Evolutionary conservation across 768 basidiomycete species (phyloP).

Genomic region (Sporobolomyces phaffii): DNA sequence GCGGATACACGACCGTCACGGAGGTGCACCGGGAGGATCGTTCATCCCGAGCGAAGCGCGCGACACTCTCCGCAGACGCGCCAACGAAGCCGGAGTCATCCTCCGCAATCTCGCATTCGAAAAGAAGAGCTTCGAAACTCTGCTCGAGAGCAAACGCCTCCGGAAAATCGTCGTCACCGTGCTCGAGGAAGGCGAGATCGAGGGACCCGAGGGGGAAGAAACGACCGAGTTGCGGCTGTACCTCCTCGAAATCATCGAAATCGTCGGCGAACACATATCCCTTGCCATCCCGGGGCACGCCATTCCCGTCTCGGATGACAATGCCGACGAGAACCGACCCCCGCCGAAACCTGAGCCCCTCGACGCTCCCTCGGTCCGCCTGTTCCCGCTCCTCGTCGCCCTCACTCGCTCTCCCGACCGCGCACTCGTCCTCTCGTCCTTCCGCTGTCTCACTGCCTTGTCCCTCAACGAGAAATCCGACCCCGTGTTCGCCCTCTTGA

Average conservation of each 20-base stretch:
- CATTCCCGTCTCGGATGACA: not conserved
- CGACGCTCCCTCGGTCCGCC: constrained; percentile 51
- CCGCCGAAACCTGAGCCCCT: constrained; percentile 35
- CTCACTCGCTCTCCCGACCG: constrained; percentile 59
- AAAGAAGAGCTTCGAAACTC: constrained; percentile 60
- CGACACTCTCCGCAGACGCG: constrained; percentile 54
- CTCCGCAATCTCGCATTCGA: constrained; percentile 74
- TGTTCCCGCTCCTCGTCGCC: constrained; percentile 49
- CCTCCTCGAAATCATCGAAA: constrained; percentile 45
- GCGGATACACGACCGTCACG: not conserved
- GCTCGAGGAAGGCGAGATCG: constrained; percentile 18
- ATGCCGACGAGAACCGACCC: constrained; percentile 13
- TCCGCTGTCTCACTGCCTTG: constrained; percentile 59
- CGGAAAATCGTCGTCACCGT: constrained; percentile 25
- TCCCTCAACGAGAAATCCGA: constrained; percentile 38
- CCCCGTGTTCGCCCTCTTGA: constrained; percentile 33
- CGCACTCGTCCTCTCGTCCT: constrained; percentile 63
- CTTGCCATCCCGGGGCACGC: constrained; percentile 29
- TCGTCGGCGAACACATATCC: constrained; percentile 39
- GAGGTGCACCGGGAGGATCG: not conserved
- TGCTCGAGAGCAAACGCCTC: constrained; percentile 51
- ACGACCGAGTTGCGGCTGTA: constrained; percentile 46
- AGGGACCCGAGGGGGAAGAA: constrained; percentile 21
- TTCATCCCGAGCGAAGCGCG: constrained; percentile 1
- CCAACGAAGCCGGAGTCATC: constrained; percentile 76